phyloP scores from a whole-genome alignment of 192 early-diverging fungal species.

The Linnemannia hyalina region DNA sequence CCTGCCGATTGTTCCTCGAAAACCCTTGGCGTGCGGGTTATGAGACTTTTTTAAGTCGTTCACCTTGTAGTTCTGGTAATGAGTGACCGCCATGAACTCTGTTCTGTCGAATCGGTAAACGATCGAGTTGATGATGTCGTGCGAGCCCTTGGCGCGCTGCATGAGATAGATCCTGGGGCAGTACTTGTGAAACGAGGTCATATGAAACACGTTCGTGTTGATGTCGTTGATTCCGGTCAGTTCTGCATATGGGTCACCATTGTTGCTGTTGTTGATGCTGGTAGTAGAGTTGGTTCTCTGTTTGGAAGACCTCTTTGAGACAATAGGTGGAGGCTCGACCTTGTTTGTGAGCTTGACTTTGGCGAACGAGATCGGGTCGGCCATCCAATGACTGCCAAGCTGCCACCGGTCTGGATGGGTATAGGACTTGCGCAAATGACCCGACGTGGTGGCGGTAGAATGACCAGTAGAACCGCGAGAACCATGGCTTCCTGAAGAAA shows the following conservation, averaged over 20 bases:
- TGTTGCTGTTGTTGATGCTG: background rate
- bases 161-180: constrained; percentile 66
- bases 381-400: constrained; percentile 59
- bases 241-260: background rate
- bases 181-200: constrained; percentile 66
- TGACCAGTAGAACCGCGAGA: background rate
- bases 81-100: constrained; percentile 70
- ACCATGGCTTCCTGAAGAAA: background rate
- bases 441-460: background rate
- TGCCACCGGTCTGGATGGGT: constrained; percentile 42
- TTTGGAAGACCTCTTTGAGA: background rate
- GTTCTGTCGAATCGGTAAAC: constrained; percentile 61
- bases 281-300: background rate
- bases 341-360: constrained; percentile 68
- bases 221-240: background rate
- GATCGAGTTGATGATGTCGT: constrained; percentile 6
- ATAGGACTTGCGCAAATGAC: constrained; percentile 18
- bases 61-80: constrained; percentile 70
- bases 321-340: background rate
- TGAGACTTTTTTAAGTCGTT: constrained; percentile 68
- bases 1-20: constrained; percentile 37
- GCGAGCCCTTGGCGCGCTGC: constrained; percentile 23
- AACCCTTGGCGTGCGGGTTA: constrained; percentile 75
- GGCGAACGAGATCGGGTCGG: constrained; percentile 54
- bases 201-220: constrained; percentile 34